Evolutionary conservation across 106 monocot species (phyloP), one percentile per base, ranked within the genome.

Genomic region (Cymbidium sinense): DNA sequence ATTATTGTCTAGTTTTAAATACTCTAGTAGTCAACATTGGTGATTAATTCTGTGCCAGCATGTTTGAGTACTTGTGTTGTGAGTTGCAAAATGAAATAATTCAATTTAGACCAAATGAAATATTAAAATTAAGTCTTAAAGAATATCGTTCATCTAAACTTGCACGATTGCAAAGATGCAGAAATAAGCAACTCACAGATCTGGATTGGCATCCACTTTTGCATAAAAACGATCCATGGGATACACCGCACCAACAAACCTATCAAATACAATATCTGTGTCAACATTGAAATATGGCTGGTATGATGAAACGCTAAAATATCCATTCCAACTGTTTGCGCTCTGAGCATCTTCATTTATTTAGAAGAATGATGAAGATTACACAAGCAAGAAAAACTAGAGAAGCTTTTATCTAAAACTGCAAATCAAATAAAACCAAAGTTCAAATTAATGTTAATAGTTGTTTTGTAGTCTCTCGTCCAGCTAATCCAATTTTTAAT

Each of bases 231-330:
- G 88, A 84, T 86, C 71, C 75, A 86, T 88, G n/a, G 94, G 91
- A 82, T 89, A 85, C 27, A 98, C 64, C 50, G 94, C 94, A 84
- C 83, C 77, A 65, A 94, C 71, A 51, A 94, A 31, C 51, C 98
- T 94, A 81, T 94, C 98, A 76, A 92, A 85, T 62, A 98, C 94
- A 58, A 90, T 74, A 87, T 98, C 94, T 50, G 98, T 88, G 74
- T 98, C 94, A 52, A 98, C 88, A 79, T 98, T 87, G 82, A 98
- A 98, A 81, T 86, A 98, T 54, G 92, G 90, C 43, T 70, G 84
- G 75, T 98, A 98, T 29, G 98, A 92, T 86, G 98, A 90, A 84
- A 98, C 84, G 84, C 70, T 98, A 64, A 94, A 92, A 35, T 88
- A 41, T 52, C 98, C 91, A 69, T 80, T 90, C 94, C 94, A 98